Evolutionary conservation across 2,329 filamentous ascomycete genomes (phyloP), one percentile per base, ranked within the genome.

Genomic region (Clarireedia monteithiana): DNA sequence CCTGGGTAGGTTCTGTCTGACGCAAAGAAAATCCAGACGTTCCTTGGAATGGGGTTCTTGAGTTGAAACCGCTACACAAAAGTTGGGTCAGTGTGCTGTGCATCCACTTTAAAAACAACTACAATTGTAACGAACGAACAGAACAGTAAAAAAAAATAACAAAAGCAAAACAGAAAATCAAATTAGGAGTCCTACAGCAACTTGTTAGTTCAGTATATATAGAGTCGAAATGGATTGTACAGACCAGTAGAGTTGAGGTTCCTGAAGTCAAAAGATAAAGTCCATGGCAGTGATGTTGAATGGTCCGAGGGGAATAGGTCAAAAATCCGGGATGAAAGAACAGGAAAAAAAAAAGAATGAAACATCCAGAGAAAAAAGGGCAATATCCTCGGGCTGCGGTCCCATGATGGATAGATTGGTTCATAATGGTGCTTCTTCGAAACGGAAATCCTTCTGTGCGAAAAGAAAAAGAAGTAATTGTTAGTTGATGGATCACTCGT

Each of bases 51-150:
- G 53, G 53, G 42, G 62, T 51, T 60, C 58, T 60, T 57, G 59
- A 64, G 52, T 55, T 61, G 53, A 63, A 63, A 53, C 58, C 59
- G 66, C 66, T 69, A 64, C 59, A 67, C 60, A 45, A 55, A 44
- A 64, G 64, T 56, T 59, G 53, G 64, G 66, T 69, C 64, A 69
- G 67, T 69, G 60, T 67, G 56, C 62, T 67, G 62, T 67, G 56
- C 61, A 57, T 59, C 63, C 64, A 64, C 63, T 62, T 52, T 57
- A 46, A 9, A 60, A 53, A 61, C 47, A 52, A 45, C 40, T 20
- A 56, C 45, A 59, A 59, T 54, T 39, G 56, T 51, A 58, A 59
- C 34, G 56, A 59, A 26, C 27, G 39, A 48, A 40, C 14, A 49
- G 55, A 58, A 53, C 15, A 53, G 24, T 26, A 48, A 44, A 39